Evolutionary conservation across 1,139 yeast genomes (phyloP).

Genomic region (Blastobotrys aristatus): DNA sequence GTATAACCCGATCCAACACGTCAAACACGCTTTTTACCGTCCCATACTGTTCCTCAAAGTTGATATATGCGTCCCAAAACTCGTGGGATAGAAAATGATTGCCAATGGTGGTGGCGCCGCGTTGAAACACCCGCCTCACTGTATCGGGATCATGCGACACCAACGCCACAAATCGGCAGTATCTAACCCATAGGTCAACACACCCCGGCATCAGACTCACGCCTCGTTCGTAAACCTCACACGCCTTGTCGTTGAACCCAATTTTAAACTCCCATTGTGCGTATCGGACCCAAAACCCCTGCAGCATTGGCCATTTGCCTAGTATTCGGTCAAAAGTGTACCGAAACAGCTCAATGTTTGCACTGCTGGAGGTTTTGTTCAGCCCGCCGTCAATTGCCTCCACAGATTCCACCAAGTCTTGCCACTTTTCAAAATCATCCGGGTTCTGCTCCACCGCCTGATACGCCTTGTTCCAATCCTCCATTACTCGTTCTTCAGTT

Average conservation of each 20-base stretch:
- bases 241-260: conserved; percentile 50
- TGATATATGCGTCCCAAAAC: conserved; percentile 69
- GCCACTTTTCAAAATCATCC: conserved; percentile 48
- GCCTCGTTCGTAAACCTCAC: conserved; percentile 49
- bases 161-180: conserved; percentile 50
- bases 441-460: conserved; percentile 32
- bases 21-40: conserved; percentile 37
- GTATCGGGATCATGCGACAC: conserved; percentile 21
- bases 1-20: conserved; percentile 56
- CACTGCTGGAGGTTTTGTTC: conserved; percentile 42
- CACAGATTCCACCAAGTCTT: conserved; percentile 39
- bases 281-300: conserved; percentile 75
- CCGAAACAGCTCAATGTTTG: conserved; percentile 42
- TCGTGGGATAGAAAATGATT: conserved; percentile 66
- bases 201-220: conserved; percentile 51
- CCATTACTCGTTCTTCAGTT: too few species aligned
- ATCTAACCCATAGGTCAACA: conserved; percentile 69
- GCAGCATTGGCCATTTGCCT: conserved; percentile 59
- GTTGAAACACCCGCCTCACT: conserved; percentile 46
- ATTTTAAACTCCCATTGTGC: conserved; percentile 63
- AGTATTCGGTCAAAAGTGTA: conserved; percentile 54
- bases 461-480: conserved; percentile 24
- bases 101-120: conserved; percentile 62
- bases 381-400: conserved; percentile 39
- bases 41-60: conserved; percentile 42